Conservation (phyloP, 2,329 filamentous ascomycete genomes). For the Didymella keratinophila region DNA sequence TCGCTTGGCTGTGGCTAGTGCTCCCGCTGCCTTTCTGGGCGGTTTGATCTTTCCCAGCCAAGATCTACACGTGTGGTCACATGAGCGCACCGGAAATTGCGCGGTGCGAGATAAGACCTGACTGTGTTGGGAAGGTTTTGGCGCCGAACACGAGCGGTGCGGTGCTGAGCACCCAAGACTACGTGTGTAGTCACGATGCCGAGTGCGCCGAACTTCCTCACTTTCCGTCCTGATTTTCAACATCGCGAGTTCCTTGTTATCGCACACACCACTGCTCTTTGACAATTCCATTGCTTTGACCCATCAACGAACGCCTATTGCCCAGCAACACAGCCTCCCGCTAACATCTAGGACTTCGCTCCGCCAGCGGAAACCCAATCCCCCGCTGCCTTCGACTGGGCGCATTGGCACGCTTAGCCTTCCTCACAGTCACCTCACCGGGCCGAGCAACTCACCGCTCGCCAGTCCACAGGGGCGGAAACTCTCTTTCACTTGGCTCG, state of each 20-base stretch:
- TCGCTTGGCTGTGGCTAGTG: constrained; percentile 5
- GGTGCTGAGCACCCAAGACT: neutral
- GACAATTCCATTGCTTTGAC: too few relatives aligned
- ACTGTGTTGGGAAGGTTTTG: neutral
- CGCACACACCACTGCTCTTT: too few relatives aligned
- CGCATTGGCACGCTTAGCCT: neutral
- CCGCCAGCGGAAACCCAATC: neutral
- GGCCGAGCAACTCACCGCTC: neutral
- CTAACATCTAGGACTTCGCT: neutral
- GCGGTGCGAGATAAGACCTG: neutral
- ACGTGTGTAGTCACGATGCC: neutral
- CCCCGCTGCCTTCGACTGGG: neutral
- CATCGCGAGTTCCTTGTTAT: too few relatives aligned
- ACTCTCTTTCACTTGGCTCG: constrained; percentile 1
- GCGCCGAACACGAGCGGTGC: neutral
- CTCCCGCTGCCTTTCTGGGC: constrained; percentile 1
- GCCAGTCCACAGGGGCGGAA: neutral
- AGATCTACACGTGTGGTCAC: neutral
- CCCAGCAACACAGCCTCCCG: too few relatives aligned
- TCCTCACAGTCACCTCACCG: neutral
- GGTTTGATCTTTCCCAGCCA: neutral
- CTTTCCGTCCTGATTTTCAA: too few relatives aligned
- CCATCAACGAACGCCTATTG: too few relatives aligned
- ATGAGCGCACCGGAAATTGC: neutral
- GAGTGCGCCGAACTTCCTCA: neutral